Conservation (phyloP, 169 alveolate species). For the Eimeria maxima region DNA sequence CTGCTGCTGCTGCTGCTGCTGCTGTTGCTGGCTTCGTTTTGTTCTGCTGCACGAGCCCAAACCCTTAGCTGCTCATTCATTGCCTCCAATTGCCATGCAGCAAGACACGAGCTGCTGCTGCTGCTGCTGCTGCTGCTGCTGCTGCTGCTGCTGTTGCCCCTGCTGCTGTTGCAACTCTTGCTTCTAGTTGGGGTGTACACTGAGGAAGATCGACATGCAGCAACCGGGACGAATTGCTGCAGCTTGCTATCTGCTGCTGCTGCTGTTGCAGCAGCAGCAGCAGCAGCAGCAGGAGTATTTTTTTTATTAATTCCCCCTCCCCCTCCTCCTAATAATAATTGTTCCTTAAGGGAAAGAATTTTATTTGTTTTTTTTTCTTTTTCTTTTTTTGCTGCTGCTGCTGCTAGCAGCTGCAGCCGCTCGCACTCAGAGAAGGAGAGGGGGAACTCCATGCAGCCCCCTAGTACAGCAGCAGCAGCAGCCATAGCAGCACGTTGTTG, state of each 20-base stretch:
- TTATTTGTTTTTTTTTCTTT: background rate
- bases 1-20: background rate
- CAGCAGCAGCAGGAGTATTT: background rate
- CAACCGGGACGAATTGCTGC: no score
- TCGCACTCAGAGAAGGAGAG: background rate
- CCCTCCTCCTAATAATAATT: background rate
- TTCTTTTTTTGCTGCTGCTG: slow-evolving; percentile 16
- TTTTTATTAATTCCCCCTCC: background rate
- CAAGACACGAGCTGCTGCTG: slow-evolving; percentile 2
- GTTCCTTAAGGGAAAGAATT: background rate
- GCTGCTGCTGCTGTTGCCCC: background rate
- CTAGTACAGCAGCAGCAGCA: background rate
- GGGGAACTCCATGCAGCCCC: background rate
- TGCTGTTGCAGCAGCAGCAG: background rate
- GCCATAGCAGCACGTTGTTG: background rate
- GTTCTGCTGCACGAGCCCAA: background rate
- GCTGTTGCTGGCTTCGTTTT: background rate
- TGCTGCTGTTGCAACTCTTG: no score
- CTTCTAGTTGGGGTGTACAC: no score
- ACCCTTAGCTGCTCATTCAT: background rate
- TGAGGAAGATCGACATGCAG: no score
- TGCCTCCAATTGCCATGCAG: slow-evolving; percentile 20
- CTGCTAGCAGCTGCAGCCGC: slow-evolving; percentile 1
- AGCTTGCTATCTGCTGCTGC: background rate
- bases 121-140: slow-evolving; percentile 37